Base-by-base conservation (phyloP, 2,329 filamentous ascomycete species). In the Aureobasidium sp. region DNA sequence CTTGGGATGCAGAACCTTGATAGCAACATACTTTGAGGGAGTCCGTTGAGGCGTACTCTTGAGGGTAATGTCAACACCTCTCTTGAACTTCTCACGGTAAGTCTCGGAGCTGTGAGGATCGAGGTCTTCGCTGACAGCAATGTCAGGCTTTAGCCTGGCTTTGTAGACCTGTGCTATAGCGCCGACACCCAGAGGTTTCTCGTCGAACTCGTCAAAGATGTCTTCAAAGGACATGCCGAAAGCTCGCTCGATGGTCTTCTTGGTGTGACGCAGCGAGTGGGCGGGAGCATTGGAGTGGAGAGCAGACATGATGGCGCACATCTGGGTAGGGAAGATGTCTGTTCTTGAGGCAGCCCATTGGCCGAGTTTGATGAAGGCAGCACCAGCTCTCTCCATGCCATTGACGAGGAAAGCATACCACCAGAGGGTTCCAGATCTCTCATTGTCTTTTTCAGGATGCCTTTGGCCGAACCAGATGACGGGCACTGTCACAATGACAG, bases 131-230 rank as follows among this genome's bases (percentile, higher is more conserved):
- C 85, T 83, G 0, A 81, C 82, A 6, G 89, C 86, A 58, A 97
- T 78, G 67, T 89, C 87, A 0, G 89, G 84, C 70, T 91, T 95
- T 49, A 99, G 77, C 73, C 91, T 97, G 0, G 94, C 94, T 72
- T 91, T 95, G 81, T 99, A 99, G 2, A 97, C 94, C 73, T 99
- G 94, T 0, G 94, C 94, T 69, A 99, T 97, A 34, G 94, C 94
- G 12, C 94, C 94, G 0, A 97, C 93, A 0, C 94, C 94, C 0
- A 99, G 78, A 0, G 94, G 94, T 67, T 81, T 85, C 75, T 95
- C 90, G 31, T 97, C 82, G 67, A 99, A 99, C 72, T 97, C 94
- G 34, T 96, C 90, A 69, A 99, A 99, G 64, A 99, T 97, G 5
- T 96, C 90, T 14, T 93, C 86, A 66, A 99, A 97, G 0, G 76